Percentiles rank a stretch among this genome's conserved stretches.
These are phyloP conservation scores for Cyberlindnera euphorbiae DNA, from an alignment of 805 yeast genomes.

Conservation along the genomic window DNA sequence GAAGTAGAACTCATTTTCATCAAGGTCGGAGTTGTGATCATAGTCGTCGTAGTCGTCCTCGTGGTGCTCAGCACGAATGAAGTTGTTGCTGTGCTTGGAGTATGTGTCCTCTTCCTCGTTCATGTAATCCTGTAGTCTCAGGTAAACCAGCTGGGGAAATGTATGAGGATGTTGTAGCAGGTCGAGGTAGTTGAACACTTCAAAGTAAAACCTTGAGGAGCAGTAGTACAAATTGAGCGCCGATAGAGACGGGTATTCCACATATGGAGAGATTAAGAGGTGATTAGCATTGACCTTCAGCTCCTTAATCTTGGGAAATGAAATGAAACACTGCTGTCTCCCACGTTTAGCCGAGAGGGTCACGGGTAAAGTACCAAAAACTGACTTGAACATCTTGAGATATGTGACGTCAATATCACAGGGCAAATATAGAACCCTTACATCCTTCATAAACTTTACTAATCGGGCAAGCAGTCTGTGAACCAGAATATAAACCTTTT, in stretches of 20 bases:
- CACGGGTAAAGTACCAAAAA: slow-evolving; percentile 11
- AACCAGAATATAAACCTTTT: slow-evolving; percentile 6
- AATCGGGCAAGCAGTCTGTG: slow-evolving; percentile 13
- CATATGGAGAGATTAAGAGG: slow-evolving; percentile 13
- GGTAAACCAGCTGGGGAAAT: slow-evolving; percentile 14
- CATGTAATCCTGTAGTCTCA: slow-evolving; percentile 25
- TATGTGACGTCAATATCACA: slow-evolving; percentile 16
- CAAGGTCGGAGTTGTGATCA: slow-evolving; percentile 30
- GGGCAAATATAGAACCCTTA: slow-evolving; percentile 13
- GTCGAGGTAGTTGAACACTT: slow-evolving; percentile 19
- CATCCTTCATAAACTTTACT: slow-evolving; percentile 6
- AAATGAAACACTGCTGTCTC: slow-evolving; percentile 4
- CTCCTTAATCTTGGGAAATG: slow-evolving; percentile 10
- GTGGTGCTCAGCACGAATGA: slow-evolving; percentile 15
- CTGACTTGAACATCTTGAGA: slow-evolving; percentile 21
- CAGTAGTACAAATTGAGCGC: slow-evolving; percentile 22
- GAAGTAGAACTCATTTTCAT: slow-evolving; percentile 33
- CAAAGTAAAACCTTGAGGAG: slow-evolving; percentile 22
- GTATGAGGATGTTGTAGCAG: slow-evolving; percentile 6
- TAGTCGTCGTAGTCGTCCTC: slow-evolving; percentile 27
- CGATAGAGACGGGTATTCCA: slow-evolving; percentile 11
- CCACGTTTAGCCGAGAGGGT: slow-evolving; percentile 1
- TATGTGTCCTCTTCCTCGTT: slow-evolving; percentile 24
- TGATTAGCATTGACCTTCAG: slow-evolving; percentile 22
- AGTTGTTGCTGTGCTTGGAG: slow-evolving; percentile 19